Conservation (phyloP, 2,329 filamentous ascomycete genomes). For the Sporothrix euskadiensis region DNA sequence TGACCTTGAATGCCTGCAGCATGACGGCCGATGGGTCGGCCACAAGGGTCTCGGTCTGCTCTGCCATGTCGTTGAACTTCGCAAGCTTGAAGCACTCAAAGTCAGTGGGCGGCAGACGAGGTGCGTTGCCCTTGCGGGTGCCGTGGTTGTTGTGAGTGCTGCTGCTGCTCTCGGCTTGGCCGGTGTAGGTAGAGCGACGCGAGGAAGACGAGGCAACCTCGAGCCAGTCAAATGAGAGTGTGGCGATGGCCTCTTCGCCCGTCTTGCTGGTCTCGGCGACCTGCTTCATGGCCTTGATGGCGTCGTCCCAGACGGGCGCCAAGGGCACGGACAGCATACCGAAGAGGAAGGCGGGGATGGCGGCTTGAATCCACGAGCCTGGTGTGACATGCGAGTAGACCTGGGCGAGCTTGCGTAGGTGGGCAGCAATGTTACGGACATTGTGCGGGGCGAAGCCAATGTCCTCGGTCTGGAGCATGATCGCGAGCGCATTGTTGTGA, state of each 20-base stretch:
- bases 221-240: conserved; percentile 78
- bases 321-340: conserved; percentile 85
- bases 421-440: conserved; percentile 76
- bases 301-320: conserved; percentile 84
- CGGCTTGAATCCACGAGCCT: conserved; percentile 65
- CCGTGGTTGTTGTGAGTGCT: conserved; percentile 27
- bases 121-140: conserved; percentile 28
- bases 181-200: conserved; percentile 34
- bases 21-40: conserved; percentile 59
- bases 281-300: conserved; percentile 71
- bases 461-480: conserved; percentile 78
- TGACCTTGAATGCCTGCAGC: conserved; percentile 62
- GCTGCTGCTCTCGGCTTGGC: conserved; percentile 12
- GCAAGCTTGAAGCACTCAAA: conserved; percentile 83
- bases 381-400: conserved; percentile 61
- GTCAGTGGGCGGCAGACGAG: conserved; percentile 58
- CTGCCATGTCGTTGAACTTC: conserved; percentile 56
- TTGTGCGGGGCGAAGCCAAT: conserved; percentile 76
- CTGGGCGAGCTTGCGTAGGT: conserved; percentile 73
- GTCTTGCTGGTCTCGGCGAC: conserved; percentile 65
- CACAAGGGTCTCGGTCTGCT: conserved; percentile 54
- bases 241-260: conserved; percentile 72
- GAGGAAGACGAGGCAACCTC: conserved; percentile 58
- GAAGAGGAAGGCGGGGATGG: conserved; percentile 81
- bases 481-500: conserved; percentile 54